Conservation (phyloP, 2,329 filamentous ascomycete species). For the Teratosphaeria destructans region DNA sequence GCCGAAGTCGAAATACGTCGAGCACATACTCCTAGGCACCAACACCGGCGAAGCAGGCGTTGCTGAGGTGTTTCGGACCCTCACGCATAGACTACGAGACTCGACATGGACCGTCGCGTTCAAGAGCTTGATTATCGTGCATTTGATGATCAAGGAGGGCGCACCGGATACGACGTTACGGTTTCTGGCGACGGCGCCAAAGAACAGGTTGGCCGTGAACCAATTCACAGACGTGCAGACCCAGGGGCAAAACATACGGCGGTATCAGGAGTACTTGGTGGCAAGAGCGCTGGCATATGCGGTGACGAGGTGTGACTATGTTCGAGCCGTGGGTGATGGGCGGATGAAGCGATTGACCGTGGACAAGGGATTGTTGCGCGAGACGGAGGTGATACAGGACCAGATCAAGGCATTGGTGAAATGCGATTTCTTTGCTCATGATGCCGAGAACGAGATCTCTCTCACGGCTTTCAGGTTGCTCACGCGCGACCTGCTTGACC, state of each 20-base stretch:
- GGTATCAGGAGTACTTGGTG: slow-evolving; percentile 79
- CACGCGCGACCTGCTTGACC: slow-evolving; percentile 75
- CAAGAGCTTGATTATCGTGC: slow-evolving; percentile 90
- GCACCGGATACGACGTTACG: slow-evolving; percentile 77
- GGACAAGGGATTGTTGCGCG: slow-evolving; percentile 82
- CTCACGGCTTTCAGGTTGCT: slow-evolving; percentile 86
- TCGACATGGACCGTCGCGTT: slow-evolving; percentile 99
- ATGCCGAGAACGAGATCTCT: slow-evolving; percentile 93
- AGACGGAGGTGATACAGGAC: slow-evolving; percentile 82
- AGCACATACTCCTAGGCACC: slow-evolving; percentile 91
- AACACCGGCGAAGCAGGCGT: slow-evolving; percentile 91
- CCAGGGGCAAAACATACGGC: slow-evolving; percentile 86
- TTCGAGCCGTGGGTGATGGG: slow-evolving; percentile 64
- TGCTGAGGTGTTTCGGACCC: slow-evolving; percentile 84
- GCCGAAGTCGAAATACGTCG: slow-evolving; percentile 98
- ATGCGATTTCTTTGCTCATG: slow-evolving; percentile 80
- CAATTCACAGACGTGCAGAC: slow-evolving; percentile 90
- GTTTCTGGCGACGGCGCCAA: slow-evolving; percentile 70
- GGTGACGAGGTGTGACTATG: slow-evolving; percentile 81
- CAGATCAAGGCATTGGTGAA: slow-evolving; percentile 78
- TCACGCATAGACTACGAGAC: slow-evolving; percentile 81
- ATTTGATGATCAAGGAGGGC: slow-evolving; percentile 95
- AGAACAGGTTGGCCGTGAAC: slow-evolving; percentile 72
- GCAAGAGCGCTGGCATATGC: slow-evolving; percentile 73
- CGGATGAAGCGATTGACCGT: slow-evolving; percentile 77